Percentiles rank a stretch among this genome's conserved stretches.
phyloP scores from a whole-genome alignment of 345 rosid species.

The Isatis tinctoria region DNA sequence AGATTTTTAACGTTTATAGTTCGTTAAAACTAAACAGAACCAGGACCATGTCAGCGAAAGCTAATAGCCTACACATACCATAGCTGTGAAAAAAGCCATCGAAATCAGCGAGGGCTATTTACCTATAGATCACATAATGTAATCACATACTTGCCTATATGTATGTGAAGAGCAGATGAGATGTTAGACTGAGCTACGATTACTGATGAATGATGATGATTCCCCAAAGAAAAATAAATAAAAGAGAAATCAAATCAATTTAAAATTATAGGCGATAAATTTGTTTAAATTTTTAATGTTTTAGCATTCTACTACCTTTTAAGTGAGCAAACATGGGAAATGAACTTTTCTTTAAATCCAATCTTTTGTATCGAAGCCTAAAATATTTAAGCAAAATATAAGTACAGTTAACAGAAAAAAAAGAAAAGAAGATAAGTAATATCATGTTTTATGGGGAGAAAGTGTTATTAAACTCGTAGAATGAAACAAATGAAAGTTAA shows the following conservation, averaged over 20 bases:
- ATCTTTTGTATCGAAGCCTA: not conserved
- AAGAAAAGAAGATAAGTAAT: not conserved
- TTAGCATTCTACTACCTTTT: not conserved
- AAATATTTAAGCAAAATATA: not conserved
- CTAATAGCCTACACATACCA: conserved; percentile 3
- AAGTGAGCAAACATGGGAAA: not conserved
- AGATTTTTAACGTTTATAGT: conserved; percentile 12
- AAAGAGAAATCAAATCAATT: not conserved
- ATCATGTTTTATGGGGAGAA: not conserved
- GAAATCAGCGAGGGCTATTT: conserved; percentile 29
- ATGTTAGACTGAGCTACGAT: conserved; percentile 15
- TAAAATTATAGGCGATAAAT: not conserved
- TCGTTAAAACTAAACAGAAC: conserved; percentile 23
- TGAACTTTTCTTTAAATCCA: not conserved
- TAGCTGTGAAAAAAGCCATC: conserved; percentile 21
- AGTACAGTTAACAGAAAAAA: not conserved
- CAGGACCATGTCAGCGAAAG: conserved; percentile 30
- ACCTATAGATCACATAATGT: conserved; percentile 16
- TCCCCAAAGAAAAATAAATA: not conserved
- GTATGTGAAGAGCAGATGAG: not conserved
- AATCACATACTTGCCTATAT: conserved; percentile 12
- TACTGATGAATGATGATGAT: conserved; percentile 5
- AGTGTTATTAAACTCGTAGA: not conserved
- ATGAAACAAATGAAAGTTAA: not conserved
- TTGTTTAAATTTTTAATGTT: not conserved